Evolutionary conservation across 805 yeast species (phyloP).

Genomic region (Wickerhamiella siamensis): DNA sequence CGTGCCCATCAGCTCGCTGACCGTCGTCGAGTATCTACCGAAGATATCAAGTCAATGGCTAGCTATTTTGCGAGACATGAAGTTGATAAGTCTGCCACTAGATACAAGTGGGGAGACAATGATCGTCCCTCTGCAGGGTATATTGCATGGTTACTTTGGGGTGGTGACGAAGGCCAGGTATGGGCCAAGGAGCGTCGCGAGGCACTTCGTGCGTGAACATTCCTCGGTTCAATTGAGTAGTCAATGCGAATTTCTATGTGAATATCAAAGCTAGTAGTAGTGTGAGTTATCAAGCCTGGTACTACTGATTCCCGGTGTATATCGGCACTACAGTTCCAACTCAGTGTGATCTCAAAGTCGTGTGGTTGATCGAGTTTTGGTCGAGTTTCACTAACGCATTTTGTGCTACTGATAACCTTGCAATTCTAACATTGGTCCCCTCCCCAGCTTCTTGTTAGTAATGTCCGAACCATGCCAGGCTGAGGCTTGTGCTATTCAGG

Average conservation of each 20-base stretch:
- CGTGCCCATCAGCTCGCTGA: background rate
- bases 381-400: too few species aligned
- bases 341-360: too few species aligned
- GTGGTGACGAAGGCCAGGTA: background rate
- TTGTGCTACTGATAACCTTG: too few species aligned
- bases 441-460: too few species aligned
- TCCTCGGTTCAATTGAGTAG: too few species aligned
- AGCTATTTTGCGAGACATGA: background rate
- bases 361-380: too few species aligned
- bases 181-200: background rate
- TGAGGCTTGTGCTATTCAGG: conserved; percentile 25
- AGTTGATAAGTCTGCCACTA: background rate
- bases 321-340: too few species aligned
- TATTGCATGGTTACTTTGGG: background rate
- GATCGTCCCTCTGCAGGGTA: background rate
- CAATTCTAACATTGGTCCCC: too few species aligned
- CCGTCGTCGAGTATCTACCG: background rate
- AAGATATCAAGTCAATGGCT: background rate
- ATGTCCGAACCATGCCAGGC: conserved; percentile 4
- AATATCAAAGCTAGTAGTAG: too few species aligned
- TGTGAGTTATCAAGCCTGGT: too few species aligned
- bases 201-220: background rate
- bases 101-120: background rate
- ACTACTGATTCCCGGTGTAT: too few species aligned
- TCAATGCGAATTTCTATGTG: too few species aligned